Evolutionary conservation across 2,329 filamentous ascomycete genomes (phyloP), one percentile per base, ranked within the genome.

Genomic region (Phialophora macrospora): DNA sequence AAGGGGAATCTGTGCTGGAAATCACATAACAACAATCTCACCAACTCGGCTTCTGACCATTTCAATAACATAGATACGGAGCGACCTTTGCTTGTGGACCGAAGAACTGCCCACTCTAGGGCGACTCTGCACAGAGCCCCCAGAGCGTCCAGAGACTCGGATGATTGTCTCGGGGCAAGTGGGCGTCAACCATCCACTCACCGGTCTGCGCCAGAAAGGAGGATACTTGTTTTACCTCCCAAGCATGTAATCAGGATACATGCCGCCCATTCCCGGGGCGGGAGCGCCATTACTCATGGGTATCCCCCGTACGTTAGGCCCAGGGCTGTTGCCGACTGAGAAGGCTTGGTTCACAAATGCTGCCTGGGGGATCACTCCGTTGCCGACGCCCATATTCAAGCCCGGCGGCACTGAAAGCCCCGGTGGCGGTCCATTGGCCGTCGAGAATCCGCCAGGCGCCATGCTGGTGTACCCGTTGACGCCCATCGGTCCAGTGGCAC

Each of bases 351-450:
- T 75, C 44, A 70, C 69, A 62, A 70, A 69, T 22, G 65, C 49
- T 3, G 68, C 26, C 14, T 68, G 41, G 22, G 66, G 55, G 6
- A 62, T 59, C 17, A 26, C 32, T 12, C 73, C 67, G 65, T 63
- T 66, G 2, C 60, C 22, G 71, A 78, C 70, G 17, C 75, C 75
- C 71, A 77, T 77, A 14, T 80, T 82, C 38, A 94, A 81, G 12
- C 91, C 91, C 1, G 92, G 91, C 14, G 93, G 93, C 6, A 87
- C 88, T 1, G 87, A 77, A 8, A 97, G 84, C 2, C 93, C 93
- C 0, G 93, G 93, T 12, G 93, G 93, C 26, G 93, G 93, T 0
- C 91, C 88, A 72, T 83, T 90, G 38, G 87, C 87, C 1, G 87
- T 87, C 0, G 88, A 84, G 74, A 92, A 93, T 44, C 85, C 83